These are phyloP conservation scores for Blastobotrys petasosporus DNA, from an alignment of 1,139 yeast species.

Conservation along the genomic window DNA sequence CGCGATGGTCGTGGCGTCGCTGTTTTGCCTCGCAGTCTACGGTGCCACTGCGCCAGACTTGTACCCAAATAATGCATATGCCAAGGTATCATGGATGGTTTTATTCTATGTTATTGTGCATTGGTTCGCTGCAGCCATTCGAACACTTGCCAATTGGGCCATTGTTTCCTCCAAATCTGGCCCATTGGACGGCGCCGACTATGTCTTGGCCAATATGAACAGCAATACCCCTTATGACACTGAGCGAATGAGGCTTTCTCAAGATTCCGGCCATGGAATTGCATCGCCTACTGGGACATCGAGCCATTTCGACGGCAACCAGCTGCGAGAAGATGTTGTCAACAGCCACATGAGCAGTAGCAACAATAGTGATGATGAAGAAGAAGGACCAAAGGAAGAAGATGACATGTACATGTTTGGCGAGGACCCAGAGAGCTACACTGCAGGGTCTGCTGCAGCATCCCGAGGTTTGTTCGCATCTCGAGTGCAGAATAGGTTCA, in stretches of 20 bases:
- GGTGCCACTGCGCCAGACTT: constrained; percentile 55
- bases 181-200: constrained; percentile 36
- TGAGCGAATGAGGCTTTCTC: constrained; percentile 19
- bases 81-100: constrained; percentile 57
- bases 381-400: constrained; percentile 12
- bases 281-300: constrained; percentile 1
- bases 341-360: neutral
- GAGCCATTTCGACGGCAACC: neutral
- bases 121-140: constrained; percentile 46
- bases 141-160: constrained; percentile 40
- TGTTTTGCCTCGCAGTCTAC: constrained; percentile 56
- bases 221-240: constrained; percentile 15
- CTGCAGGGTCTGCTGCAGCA: neutral
- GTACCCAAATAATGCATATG: constrained; percentile 74
- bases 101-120: constrained; percentile 50
- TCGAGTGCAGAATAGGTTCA: constrained; percentile 20
- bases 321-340: constrained; percentile 5
- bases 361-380: constrained; percentile 13
- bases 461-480: constrained; percentile 7
- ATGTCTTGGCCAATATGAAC: constrained; percentile 24
- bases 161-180: constrained; percentile 24
- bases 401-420: constrained; percentile 10
- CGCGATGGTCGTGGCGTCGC: constrained; percentile 42
- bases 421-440: neutral
- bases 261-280: constrained; percentile 25